These are phyloP conservation scores for Leptodermis oblonga DNA, from an alignment of 257 asterid species.

Conservation along the genomic window DNA sequence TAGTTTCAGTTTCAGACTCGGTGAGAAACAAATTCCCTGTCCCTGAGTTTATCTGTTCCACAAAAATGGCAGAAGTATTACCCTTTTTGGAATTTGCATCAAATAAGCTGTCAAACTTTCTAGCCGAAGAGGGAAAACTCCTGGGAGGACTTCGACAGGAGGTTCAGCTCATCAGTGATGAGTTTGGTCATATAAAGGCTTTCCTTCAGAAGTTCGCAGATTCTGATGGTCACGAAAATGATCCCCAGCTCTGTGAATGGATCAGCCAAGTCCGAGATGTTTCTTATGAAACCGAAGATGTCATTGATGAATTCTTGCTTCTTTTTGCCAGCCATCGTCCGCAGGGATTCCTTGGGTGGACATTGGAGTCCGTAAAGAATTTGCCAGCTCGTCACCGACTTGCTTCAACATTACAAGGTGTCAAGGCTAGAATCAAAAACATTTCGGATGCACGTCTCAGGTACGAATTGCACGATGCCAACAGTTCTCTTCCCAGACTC, in stretches of 20 bases:
- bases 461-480: neutral
- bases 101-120: neutral
- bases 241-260: neutral
- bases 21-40: too few relatives aligned
- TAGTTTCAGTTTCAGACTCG: too few relatives aligned
- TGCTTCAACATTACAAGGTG: neutral
- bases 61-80: too few relatives aligned
- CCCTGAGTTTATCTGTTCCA: too few relatives aligned
- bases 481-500: neutral
- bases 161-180: slow-evolving; percentile 4
- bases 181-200: slow-evolving; percentile 9
- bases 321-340: neutral
- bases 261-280: slow-evolving; percentile 4
- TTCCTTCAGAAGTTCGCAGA: neutral
- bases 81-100: neutral
- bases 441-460: neutral
- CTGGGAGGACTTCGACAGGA: slow-evolving; percentile 4
- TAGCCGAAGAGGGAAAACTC: slow-evolving; percentile 6
- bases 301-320: neutral
- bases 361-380: neutral
- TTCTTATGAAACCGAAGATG: neutral
- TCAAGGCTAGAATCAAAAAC: neutral
- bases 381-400: neutral
- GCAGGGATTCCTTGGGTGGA: too few relatives aligned
- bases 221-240: neutral